Base-by-base conservation (phyloP, 2,329 filamentous ascomycete species). In the Pseudopithomyces maydicus region DNA sequence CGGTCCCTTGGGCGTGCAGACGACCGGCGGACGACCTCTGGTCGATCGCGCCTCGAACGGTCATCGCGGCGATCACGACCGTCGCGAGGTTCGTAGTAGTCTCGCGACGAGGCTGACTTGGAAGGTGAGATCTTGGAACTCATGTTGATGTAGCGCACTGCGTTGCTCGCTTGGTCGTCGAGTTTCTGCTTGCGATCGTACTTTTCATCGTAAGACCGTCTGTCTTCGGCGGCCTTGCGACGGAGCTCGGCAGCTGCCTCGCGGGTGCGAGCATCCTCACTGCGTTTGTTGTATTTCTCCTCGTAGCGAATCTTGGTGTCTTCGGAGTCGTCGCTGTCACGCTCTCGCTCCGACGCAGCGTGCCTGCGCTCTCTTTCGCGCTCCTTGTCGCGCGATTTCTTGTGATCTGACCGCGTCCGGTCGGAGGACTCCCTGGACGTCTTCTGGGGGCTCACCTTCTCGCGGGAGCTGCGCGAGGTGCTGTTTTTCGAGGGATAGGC, bases 371-470 rank as follows among this genome's bases (percentile, higher is more conserved):
- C 74, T 48, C 76, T 72, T 8, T 79, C 77, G 54, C 70, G 68
- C 35, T 80, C 79, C 56, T 72, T 72, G 44, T 79, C 76, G 49
- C 71, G 70, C 44, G 70, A 69, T 62, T 76, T 74, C 56, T 70
- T 73, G 58, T 72, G 71, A 48, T 81, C 78, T 38, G 71, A 72
- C 38, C 77, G 69, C 11, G 72, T 65, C 29, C 75, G 71, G 58
- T 80, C 78, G 29, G 59, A 66, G 22, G 73, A 70, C 52, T 68
- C 68, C 39, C 59, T 66, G 54, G 59, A 66, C 53, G 56, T 65
- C 58, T 61, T 64, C 52, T 52, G 56, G 15, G 52, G 55, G 17
- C 62, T 56, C 51, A 73, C 70, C 59, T 72, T 72, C 15, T 73
- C 70, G 35, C 71, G 71, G 7, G 66, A 62, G 2, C 67, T 57